Base-by-base conservation (phyloP, 139 green algal genomes). In the Chlorella sp. region DNA sequence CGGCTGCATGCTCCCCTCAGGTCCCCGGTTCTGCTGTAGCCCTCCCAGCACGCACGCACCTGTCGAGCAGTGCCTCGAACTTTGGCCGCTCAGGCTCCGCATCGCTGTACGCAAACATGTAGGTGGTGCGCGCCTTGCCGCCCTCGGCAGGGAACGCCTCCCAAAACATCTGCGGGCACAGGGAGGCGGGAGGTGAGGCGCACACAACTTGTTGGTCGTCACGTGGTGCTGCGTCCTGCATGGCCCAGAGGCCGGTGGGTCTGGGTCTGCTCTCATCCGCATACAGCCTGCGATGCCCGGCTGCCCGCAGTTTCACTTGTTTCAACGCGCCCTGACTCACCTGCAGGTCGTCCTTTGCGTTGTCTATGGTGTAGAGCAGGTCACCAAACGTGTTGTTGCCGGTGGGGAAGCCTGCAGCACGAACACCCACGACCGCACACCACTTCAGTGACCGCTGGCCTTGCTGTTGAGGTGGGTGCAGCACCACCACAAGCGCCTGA, bases 61-160 rank as follows among this genome's bases (percentile, higher is more conserved):
- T 17, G 49, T 96, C 90, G 23, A 97, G 80, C 36, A 96, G 72
- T 6, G 72, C 24, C 67, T 83, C 76, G 51, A 93, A 87, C 50
- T 55, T 80, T 3, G 88, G 91, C 20, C 93, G 82, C 23, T 66
- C 31, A 2, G 83, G 75, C 60, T 93, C 42, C 0, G 89, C 80
- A 72, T 96, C 91, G 26, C 32, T 71, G 83, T 98, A 98, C 0
- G 87, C 86, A 76, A 95, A 97, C 84, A 95, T 89, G 85, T 97
- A 97, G 67, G 88, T 95, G 27, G 91, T 97, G 60, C 89, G 85
- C 22, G 88, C 82, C 1, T 5, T 59, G 34, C 86, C 81, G 20
- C 78, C 82, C 2, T 83, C 82, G 1, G 89, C 89, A 23, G 89
- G 87, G 70, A 92, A 92, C 0, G 87, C 85, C 78, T 92, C 83